phyloP scores from a whole-genome alignment of 2,329 filamentous ascomycete species.

The Xylariaceae sp. region DNA sequence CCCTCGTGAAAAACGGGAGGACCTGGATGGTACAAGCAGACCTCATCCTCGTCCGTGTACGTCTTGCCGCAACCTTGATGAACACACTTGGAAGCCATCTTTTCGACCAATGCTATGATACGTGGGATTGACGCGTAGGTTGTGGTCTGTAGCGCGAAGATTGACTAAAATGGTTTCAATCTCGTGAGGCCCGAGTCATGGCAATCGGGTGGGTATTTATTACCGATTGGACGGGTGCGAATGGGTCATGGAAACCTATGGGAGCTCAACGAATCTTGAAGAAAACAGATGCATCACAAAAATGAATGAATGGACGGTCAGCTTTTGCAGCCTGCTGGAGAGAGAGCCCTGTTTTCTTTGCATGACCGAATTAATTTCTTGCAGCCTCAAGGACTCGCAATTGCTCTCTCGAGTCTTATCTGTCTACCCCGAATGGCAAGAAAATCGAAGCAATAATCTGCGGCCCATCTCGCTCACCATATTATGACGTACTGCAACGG shows the following conservation, averaged over 20 bases:
- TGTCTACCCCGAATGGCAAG: too few relatives aligned
- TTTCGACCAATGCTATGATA: constrained; percentile 1
- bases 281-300: not conserved
- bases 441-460: not conserved
- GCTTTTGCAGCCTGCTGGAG: not conserved
- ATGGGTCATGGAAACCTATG: not conserved
- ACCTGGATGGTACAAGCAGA: constrained; percentile 87
- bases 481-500: not conserved
- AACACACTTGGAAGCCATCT: constrained; percentile 80
- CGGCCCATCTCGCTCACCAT: not conserved
- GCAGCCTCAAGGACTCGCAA: too few relatives aligned
- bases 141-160: not conserved
- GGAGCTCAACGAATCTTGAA: constrained; percentile 9
- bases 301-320: constrained; percentile 4
- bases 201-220: not conserved
- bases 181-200: not conserved
- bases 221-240: not conserved
- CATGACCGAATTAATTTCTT: too few relatives aligned
- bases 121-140: not conserved
- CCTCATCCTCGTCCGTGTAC: constrained; percentile 75
- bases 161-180: not conserved
- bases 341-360: not conserved
- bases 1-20: constrained; percentile 96
- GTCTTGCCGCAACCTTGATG: constrained; percentile 92
- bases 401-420: too few relatives aligned